These are phyloP conservation scores for Fusarium pseudocircinatum DNA, from an alignment of 2,329 filamentous ascomycete genomes.

Conservation along the genomic window DNA sequence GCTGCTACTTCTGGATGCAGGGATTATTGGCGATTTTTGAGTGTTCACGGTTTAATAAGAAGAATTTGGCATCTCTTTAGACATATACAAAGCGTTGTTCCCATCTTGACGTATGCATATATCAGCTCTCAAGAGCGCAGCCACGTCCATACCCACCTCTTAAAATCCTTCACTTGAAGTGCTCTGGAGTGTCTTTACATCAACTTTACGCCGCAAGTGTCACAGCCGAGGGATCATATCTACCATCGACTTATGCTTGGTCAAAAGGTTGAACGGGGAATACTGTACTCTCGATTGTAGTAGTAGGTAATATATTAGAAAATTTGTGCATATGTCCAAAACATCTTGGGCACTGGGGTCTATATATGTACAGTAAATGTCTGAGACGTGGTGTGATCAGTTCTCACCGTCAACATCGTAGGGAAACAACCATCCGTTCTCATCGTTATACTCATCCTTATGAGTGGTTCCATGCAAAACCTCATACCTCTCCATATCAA, in stretches of 20 bases:
- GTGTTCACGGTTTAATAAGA: no score
- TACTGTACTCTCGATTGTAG: rapidly evolving
- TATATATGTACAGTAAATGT: not conserved
- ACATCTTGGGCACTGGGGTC: no score
- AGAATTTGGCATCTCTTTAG: not conserved
- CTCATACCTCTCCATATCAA: not conserved
- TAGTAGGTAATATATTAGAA: not conserved
- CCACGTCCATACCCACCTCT: not conserved
- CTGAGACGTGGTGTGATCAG: not conserved
- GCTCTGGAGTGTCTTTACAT: no score
- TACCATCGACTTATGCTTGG: not conserved
- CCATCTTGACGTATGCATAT: not conserved
- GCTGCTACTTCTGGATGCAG: no score
- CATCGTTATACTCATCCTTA: not conserved
- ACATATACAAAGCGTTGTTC: rapidly evolving
- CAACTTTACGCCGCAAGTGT: not conserved
- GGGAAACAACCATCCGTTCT: not conserved
- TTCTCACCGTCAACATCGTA: not conserved
- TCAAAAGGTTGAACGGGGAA: no score
- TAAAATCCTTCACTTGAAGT: not conserved
- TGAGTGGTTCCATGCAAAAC: not conserved
- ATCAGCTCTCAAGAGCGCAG: not conserved
- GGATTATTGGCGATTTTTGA: no score
- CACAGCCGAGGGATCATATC: not conserved
- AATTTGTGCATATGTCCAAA: not conserved